Base-by-base conservation (phyloP, 2,329 filamentous ascomycete genomes). In the Zymoseptoria tritici region DNA sequence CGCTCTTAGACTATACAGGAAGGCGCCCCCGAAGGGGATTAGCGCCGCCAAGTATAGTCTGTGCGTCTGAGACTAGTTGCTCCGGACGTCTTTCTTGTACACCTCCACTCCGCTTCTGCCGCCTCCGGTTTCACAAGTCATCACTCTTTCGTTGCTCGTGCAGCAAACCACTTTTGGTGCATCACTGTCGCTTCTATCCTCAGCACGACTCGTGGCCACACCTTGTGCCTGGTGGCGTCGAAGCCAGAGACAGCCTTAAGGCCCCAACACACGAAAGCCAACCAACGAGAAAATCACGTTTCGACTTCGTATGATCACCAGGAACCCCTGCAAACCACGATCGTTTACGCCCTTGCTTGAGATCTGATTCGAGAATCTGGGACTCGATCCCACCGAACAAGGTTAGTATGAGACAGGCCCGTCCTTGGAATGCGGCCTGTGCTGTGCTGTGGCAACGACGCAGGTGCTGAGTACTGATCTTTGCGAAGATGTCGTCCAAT, bases 401-500 rank as follows among this genome's bases (percentile, higher is more conserved):
- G 36, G 36, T 46, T 46, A 46, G 36, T 46, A 46, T 46, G 36
- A 46, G 36, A 46, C 36, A 46, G 36, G 36, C 36, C n/a, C 36
- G 26, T 11, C 36, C 36, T 46, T 46, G 36, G 36, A 46, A 46
- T 46, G 36, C 36, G 36, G 36, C 36, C 36, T 46, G 36, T 46
- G 36, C 36, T 46, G 36, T 46, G 36, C 36, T 46, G 36, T 46
- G 36, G 36, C 36, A 46, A 46, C 36, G 11, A 46, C 16, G 36
- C 36, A 46, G 13, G 16, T 46, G 36, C 36, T 46, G 36, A 16
- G 16, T 46, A 46, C 36, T 46, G 50, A 52, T 20, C 22, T 52
- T 24, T 24, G 50, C 50, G 50, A 52, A 52, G 46, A 66, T 66
- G 64, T 66, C 64, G 51, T 66, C 64, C 22, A 61, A 60, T 49